phyloP scores from a whole-genome alignment of 176 grass and related monocot genomes.

The Zea mays region DNA sequence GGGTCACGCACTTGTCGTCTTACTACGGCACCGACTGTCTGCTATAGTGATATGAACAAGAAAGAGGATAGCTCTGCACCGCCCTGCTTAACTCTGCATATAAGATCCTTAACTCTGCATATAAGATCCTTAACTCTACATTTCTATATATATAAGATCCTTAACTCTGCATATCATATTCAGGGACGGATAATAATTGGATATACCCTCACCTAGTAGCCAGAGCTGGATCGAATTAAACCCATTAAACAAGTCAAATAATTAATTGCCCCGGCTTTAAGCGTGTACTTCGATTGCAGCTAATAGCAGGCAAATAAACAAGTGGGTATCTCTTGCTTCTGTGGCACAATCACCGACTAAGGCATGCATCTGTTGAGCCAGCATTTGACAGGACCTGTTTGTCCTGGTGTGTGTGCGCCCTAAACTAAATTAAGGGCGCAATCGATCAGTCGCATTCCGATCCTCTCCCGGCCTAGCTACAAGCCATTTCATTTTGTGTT shows the following conservation, averaged over 20 bases:
- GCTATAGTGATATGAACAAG: no score
- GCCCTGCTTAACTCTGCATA: no score
- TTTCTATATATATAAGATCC: no score
- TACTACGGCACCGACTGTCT: no score
- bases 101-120: no score
- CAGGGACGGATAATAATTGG: background rate
- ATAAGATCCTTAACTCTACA: no score
- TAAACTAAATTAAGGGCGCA: constrained; percentile 43
- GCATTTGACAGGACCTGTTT: constrained; percentile 56
- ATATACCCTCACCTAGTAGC: constrained; percentile 35
- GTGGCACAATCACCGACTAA: constrained; percentile 41
- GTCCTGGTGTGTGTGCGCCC: constrained; percentile 35
- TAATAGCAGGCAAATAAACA: constrained; percentile 32
- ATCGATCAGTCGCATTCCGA: constrained; percentile 48
- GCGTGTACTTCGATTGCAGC: constrained; percentile 14
- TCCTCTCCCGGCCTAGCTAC: constrained; percentile 19
- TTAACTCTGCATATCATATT: no score
- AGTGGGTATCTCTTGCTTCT: constrained; percentile 33
- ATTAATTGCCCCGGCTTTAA: constrained; percentile 31
- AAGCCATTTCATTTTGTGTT: constrained; percentile 40
- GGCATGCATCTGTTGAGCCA: constrained; percentile 39
- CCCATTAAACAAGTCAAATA: constrained; percentile 50
- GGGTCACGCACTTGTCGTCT: no score
- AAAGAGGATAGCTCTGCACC: no score
- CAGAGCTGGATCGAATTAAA: no score